These are phyloP conservation scores for Athelia psychrophila DNA, from an alignment of 1,284 basidiomycete species.

Conservation along the genomic window DNA sequence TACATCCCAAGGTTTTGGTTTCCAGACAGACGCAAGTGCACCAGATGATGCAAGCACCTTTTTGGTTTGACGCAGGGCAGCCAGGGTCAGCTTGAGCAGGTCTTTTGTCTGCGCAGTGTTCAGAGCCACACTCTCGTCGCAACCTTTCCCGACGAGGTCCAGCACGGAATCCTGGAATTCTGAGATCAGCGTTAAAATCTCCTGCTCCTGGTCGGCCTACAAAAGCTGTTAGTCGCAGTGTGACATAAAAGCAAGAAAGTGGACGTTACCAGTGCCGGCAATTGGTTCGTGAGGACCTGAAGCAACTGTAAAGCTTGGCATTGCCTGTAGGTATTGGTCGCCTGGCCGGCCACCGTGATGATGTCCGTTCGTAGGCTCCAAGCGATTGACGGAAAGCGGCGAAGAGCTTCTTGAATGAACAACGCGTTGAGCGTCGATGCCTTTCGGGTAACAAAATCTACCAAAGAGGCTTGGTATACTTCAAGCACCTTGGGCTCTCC, in stretches of 20 bases:
- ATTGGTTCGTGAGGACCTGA: conserved; percentile 60
- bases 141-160: conserved; percentile 48
- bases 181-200: conserved; percentile 50
- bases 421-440: conserved; percentile 69
- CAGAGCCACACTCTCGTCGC: conserved; percentile 44
- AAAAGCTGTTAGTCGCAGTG: not conserved
- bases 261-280: conserved; percentile 18
- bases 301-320: conserved; percentile 76
- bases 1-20: conserved; percentile 36
- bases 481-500: conserved; percentile 44
- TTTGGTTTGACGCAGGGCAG: conserved; percentile 65
- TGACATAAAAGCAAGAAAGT: not conserved
- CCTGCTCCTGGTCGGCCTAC: conserved; percentile 27
- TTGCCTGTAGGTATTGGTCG: conserved; percentile 75
- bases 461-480: conserved; percentile 67
- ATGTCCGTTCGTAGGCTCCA: conserved; percentile 69
- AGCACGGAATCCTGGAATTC: conserved; percentile 51
- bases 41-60: conserved; percentile 28
- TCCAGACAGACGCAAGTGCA: conserved; percentile 36
- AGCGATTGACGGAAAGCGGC: conserved; percentile 62
- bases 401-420: conserved; percentile 82
- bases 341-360: conserved; percentile 49
- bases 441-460: conserved; percentile 82
- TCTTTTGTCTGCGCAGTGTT: conserved; percentile 78
- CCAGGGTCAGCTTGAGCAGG: conserved; percentile 70